Percentiles rank a stretch among this genome's conserved stretches.
Conservation (phyloP, 140 eudicot genomes). For the Erigeron philadelphicus region DNA sequence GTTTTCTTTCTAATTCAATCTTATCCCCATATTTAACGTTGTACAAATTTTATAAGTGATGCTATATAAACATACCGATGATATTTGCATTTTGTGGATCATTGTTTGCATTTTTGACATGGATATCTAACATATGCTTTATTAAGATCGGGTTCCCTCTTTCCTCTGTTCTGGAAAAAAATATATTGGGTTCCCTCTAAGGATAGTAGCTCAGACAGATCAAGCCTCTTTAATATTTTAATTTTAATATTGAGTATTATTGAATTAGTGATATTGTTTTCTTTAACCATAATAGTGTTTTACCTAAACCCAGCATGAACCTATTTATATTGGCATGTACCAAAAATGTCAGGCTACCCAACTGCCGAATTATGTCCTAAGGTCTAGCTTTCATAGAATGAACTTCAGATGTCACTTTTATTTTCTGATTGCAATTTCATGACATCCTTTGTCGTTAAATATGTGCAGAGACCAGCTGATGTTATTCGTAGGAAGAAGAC, state of each 20-base stretch:
- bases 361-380: background rate
- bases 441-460: background rate
- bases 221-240: too few species aligned
- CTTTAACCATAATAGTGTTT: background rate
- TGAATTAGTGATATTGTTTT: background rate
- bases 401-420: background rate
- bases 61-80: too few species aligned
- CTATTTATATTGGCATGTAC: background rate
- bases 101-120: too few species aligned
- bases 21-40: background rate
- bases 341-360: background rate
- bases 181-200: too few species aligned
- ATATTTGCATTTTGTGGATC: too few species aligned
- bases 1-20: background rate
- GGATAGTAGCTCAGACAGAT: too few species aligned
- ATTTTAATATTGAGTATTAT: too few species aligned
- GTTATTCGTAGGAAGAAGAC: conserved; percentile 64
- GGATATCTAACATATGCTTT: too few species aligned
- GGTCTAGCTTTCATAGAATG: background rate
- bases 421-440: background rate
- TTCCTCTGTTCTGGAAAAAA: too few species aligned
- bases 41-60: too few species aligned
- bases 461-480: conserved; percentile 79
- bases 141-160: too few species aligned
- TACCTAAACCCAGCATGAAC: background rate